These are phyloP conservation scores for Athelia sp. DNA, from an alignment of 1,284 basidiomycete genomes.

Conservation along the genomic window DNA sequence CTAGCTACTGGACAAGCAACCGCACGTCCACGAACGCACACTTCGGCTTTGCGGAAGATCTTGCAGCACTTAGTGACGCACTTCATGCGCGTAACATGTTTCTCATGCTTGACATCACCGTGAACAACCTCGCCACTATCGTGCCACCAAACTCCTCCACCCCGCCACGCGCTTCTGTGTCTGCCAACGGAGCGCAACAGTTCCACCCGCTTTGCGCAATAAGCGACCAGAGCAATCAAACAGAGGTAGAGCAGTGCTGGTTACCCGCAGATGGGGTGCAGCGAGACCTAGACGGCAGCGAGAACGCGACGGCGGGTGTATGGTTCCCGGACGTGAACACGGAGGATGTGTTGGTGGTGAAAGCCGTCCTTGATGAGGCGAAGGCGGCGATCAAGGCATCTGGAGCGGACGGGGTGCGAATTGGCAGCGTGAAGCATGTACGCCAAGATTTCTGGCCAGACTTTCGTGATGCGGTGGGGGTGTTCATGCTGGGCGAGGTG, in stretches of 20 bases:
- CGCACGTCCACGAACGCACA: constrained; percentile 55
- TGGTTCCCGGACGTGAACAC: constrained; percentile 60
- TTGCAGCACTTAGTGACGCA: constrained; percentile 53
- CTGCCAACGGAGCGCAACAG: constrained; percentile 16
- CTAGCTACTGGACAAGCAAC: constrained; percentile 58
- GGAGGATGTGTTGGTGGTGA: constrained; percentile 51
- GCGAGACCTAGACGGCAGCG: constrained; percentile 37
- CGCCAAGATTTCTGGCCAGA: constrained; percentile 56
- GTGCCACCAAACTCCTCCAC: constrained; percentile 24
- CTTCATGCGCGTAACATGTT: constrained; percentile 71
- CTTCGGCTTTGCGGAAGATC: constrained; percentile 62
- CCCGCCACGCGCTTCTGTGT: not conserved
- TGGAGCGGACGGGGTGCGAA: constrained; percentile 59
- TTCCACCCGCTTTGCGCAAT: constrained; percentile 48
- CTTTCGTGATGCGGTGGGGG: constrained; percentile 59
- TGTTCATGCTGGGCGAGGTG: constrained; percentile 82
- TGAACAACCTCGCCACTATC: constrained; percentile 54
- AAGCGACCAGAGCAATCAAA: constrained; percentile 9
- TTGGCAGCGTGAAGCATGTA: constrained; percentile 65
- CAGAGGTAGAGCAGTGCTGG: constrained; percentile 57
- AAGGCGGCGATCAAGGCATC: constrained; percentile 49
- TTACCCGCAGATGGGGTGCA: constrained; percentile 21
- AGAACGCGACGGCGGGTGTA: constrained; percentile 44
- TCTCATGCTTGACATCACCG: constrained; percentile 76
- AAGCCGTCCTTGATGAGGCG: constrained; percentile 57